phyloP scores from a whole-genome alignment of 192 early-diverging fungal species.

The Dissophora ornata region DNA sequence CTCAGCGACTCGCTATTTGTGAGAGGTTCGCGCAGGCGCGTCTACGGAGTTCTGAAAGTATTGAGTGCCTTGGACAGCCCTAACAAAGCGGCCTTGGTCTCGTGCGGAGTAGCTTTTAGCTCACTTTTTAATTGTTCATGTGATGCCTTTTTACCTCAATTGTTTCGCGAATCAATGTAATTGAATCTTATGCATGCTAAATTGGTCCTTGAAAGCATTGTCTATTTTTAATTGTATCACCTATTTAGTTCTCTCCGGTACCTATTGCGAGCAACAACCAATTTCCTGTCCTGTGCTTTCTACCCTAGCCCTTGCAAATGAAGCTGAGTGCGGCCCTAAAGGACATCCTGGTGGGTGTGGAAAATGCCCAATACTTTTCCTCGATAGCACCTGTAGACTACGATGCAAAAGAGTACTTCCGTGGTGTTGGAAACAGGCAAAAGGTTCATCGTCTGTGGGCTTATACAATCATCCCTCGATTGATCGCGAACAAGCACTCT shows the following conservation, averaged over 20 bases:
- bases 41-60: constrained; percentile 22
- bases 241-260: no score
- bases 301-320: not conserved
- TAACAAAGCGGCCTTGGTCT: constrained; percentile 17
- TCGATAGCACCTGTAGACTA: constrained; percentile 7
- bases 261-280: no score
- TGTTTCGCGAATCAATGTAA: no score
- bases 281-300: no score
- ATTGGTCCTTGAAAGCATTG: no score
- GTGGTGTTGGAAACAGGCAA: constrained; percentile 5
- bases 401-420: constrained; percentile 15
- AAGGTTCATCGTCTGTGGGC: not conserved
- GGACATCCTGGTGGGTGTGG: constrained; percentile 15
- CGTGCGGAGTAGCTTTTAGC: constrained; percentile 4
- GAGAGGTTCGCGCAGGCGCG: constrained; percentile 21
- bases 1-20: constrained; percentile 20
- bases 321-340: constrained; percentile 4
- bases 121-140: not conserved
- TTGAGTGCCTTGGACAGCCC: constrained; percentile 1
- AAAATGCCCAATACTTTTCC: constrained; percentile 12
- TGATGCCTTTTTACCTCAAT: no score
- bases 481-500: no score
- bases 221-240: no score
- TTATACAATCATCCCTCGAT: constrained; percentile 1
- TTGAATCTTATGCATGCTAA: no score